phyloP scores from a whole-genome alignment of 345 rosid genomes.

The Cardiospermum halicacabum region DNA sequence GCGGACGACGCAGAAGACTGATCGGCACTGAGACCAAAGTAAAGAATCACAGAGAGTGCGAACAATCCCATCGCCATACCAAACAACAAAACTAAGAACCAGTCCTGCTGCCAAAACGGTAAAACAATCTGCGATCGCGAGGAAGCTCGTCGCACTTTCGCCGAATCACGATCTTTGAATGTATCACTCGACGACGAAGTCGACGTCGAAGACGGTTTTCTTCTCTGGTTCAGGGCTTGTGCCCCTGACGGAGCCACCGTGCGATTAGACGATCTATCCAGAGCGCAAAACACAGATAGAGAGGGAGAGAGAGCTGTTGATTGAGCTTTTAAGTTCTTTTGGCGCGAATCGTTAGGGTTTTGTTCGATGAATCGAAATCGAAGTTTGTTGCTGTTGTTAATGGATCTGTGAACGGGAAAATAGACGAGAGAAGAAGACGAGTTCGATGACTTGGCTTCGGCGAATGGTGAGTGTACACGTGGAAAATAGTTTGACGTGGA shows the following conservation, averaged over 20 bases:
- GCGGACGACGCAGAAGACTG: constrained; percentile 39
- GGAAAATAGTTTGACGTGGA: not conserved
- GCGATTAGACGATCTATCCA: constrained; percentile 13
- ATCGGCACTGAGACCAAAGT: constrained; percentile 58
- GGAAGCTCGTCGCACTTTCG: constrained; percentile 12
- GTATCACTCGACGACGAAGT: constrained; percentile 15
- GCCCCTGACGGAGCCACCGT: constrained; percentile 92
- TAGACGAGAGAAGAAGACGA: not conserved
- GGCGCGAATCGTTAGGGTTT: not conserved
- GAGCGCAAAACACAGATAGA: no score
- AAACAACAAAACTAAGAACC: constrained; percentile 76
- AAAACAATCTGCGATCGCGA: constrained; percentile 13
- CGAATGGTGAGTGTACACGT: not conserved
- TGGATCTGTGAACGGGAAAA: not conserved
- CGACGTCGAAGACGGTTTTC: constrained; percentile 9
- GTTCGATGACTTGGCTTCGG: not conserved
- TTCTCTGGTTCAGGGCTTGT: constrained; percentile 51
- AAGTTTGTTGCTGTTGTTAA: not conserved
- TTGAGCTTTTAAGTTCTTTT: not conserved
- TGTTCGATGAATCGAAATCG: not conserved
- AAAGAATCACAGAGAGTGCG: constrained; percentile 60
- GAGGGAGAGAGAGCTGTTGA: not conserved
- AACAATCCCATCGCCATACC: constrained; percentile 69
- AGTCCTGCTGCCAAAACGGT: constrained; percentile 78
- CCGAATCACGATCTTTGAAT: constrained; percentile 23